Evolutionary conservation across 176 grass and related monocot genomes (phyloP).

Genomic region (Triticum timopheevii): DNA sequence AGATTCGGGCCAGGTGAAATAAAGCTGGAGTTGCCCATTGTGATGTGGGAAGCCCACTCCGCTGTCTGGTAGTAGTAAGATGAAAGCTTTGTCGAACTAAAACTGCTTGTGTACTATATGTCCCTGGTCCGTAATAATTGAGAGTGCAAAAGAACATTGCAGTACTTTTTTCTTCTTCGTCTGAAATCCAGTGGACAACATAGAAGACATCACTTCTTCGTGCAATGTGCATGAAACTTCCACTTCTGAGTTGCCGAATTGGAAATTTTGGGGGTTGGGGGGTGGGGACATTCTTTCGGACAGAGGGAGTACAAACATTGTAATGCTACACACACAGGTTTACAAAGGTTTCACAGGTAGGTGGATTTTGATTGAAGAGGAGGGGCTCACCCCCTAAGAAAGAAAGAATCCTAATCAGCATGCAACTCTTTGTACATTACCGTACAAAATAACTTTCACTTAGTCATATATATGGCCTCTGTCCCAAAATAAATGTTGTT

Average conservation of each 20-base stretch:
- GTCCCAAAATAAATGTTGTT: no score
- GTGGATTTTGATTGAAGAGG: no score
- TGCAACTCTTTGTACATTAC: no score
- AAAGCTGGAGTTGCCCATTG: neutral
- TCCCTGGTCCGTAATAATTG: neutral
- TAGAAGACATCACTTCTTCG: neutral
- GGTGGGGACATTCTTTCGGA: no score
- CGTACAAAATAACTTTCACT: no score
- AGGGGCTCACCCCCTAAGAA: no score
- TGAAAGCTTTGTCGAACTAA: neutral
- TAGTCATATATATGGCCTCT: no score
- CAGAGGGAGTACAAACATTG: no score
- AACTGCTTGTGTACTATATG: neutral
- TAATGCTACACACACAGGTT: no score
- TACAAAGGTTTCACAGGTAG: no score
- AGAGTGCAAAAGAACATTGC: neutral
- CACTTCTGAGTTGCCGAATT: neutral
- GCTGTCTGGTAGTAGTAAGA: neutral
- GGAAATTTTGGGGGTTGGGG: neutral
- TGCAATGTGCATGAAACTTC: neutral
- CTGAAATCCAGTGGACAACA: no score
- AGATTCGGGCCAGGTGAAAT: slow-evolving; percentile 41
- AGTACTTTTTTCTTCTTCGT: neutral
- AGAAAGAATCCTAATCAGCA: no score
- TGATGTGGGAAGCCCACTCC: neutral